Evolutionary conservation across 1,139 yeast genomes (phyloP), one percentile per base, ranked within the genome.

Genomic region (Candida dubliniensis): DNA sequence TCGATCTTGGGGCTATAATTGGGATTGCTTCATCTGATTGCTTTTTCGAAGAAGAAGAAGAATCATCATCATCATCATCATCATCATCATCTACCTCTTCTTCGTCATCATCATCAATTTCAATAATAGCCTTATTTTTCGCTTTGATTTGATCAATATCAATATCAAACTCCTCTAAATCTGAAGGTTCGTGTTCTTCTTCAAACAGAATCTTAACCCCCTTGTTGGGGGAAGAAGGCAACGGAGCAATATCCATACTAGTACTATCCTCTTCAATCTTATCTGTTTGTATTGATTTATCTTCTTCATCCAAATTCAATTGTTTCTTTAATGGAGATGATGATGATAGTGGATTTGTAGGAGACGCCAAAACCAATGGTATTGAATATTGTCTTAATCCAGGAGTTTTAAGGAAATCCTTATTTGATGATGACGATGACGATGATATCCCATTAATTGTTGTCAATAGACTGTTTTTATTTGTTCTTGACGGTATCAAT

Each of bases 331-430:
- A 23, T 24, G 42, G 30, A 45, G 55, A 13, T 42, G 53, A 35
- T 40, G 48, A 39, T 42, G 49, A 31, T 44, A 45, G 8, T 10
- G 6, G 27, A 45, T 45, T 44, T 38, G 37, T 30, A 1, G 55
- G 51, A 3, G 59, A 53, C 9, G 53, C 52, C 26, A 47, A 39
- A 4, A 49, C 41, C 41, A 49, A 34, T 2, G 52, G 52, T 12
- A 45, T 43, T 14, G 48, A 43, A 42, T 38, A 37, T 31, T 44
- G 51, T 38, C 48, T 32, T 15, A 45, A 33, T 14, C 12, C 26
- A 12, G 43, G 50, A 18, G 44, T 42, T 30, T 40, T 42, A 8
- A 35, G 32, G 15, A 33, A 37, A n/a, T 13, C 23, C 37, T 18
- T 4, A 24, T 18, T 18, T 18, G 23, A 18, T 18, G 5, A 18